These are phyloP conservation scores for Ascochyta rabiei DNA, from an alignment of 2,329 filamentous ascomycete genomes.

Conservation along the genomic window DNA sequence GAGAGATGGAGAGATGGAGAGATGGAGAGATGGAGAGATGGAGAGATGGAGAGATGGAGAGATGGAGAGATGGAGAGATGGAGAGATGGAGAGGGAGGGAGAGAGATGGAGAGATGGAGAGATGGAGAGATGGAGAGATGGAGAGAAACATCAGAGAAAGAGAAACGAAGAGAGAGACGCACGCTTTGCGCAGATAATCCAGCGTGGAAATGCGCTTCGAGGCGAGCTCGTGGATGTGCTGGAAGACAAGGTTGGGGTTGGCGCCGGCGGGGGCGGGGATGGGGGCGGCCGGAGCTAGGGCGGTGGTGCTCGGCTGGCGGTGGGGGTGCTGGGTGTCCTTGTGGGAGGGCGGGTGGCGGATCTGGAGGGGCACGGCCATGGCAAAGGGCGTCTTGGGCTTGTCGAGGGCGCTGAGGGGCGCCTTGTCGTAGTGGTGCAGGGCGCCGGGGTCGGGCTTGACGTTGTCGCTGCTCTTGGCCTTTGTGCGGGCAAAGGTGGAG, in stretches of 20 bases:
- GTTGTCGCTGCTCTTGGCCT: constrained; percentile 46
- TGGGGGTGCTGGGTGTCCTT: constrained; percentile 36
- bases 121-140: too few relatives aligned
- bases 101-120: too few relatives aligned
- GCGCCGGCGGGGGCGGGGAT: constrained; percentile 39
- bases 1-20: too few relatives aligned
- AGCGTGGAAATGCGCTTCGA: constrained; percentile 93
- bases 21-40: too few relatives aligned
- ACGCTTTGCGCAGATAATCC: constrained; percentile 92
- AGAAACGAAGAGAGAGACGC: constrained; percentile 43
- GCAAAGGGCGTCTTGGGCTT: constrained; percentile 43
- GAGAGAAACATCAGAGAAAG: too few relatives aligned
- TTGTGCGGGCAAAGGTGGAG: constrained; percentile 44
- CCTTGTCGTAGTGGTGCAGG: constrained; percentile 35
- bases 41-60: too few relatives aligned
- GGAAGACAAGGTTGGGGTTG: constrained; percentile 64
- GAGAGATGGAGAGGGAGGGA: too few relatives aligned
- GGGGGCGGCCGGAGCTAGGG: constrained; percentile 36
- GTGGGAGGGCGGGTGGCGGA: constrained; percentile 34
- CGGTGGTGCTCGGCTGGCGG: constrained; percentile 26
- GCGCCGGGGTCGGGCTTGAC: constrained; percentile 27
- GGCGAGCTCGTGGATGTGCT: constrained; percentile 80
- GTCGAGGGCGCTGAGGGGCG: constrained; percentile 41
- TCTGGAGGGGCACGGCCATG: constrained; percentile 36
- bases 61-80: too few relatives aligned